Conservation (phyloP, 192 early-diverging fungal genomes). For the Neocallimastix lanati region DNA sequence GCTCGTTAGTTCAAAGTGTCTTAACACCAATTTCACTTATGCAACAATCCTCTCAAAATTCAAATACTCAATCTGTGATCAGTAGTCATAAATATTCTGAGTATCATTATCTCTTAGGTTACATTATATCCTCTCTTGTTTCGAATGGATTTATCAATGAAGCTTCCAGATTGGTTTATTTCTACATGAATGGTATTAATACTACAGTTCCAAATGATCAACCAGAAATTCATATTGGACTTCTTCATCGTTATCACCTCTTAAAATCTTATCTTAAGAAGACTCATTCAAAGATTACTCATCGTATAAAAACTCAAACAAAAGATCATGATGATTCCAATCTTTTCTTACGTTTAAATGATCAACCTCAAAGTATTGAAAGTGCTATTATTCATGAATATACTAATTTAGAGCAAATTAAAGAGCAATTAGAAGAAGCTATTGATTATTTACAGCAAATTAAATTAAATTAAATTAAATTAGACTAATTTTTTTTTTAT, state of each 20-base stretch:
- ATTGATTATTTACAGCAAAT: too few species aligned
- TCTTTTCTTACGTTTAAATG: too few species aligned
- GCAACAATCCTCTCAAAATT: background rate
- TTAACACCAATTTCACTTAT: background rate
- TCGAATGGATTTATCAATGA: background rate
- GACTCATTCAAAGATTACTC: background rate
- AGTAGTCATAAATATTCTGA: background rate
- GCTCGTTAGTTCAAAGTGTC: background rate
- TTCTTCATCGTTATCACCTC: background rate
- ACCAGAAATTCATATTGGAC: background rate
- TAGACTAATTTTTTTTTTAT: too few species aligned
- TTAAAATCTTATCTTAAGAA: background rate
- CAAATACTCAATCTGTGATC: background rate
- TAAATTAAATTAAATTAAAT: too few species aligned
- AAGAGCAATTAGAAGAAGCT: too few species aligned
- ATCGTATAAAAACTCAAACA: too few species aligned
- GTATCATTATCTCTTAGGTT: background rate
- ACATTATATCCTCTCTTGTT: background rate
- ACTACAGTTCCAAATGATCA: background rate
- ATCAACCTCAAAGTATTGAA: too few species aligned
- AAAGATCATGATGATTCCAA: too few species aligned
- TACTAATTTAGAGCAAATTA: too few species aligned
- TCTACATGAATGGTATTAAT: background rate
- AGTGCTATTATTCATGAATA: too few species aligned
- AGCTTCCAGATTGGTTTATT: background rate